Percentiles rank a stretch among this genome's conserved stretches.
phyloP scores from a whole-genome alignment of 257 asterid genomes.

The Asclepias syriaca region DNA sequence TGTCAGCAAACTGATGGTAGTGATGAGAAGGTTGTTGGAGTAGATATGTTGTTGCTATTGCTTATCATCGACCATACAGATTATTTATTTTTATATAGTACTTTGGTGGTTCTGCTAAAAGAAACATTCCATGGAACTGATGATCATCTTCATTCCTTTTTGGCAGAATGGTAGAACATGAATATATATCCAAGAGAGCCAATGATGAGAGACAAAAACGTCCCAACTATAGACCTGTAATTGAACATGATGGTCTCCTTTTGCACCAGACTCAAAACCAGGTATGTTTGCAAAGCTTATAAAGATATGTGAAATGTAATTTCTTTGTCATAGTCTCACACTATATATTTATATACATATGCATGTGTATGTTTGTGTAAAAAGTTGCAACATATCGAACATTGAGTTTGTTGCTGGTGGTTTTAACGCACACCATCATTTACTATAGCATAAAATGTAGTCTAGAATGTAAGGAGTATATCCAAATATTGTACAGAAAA shows the following conservation, averaged over 20 bases:
- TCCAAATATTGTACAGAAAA: not conserved
- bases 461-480: not conserved
- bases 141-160: not conserved
- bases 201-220: slow-evolving; percentile 62
- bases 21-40: not conserved
- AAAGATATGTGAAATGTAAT: not conserved
- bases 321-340: not conserved
- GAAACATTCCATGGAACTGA: not conserved
- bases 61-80: slow-evolving; percentile 1
- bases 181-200: slow-evolving; percentile 51
- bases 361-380: too few species aligned
- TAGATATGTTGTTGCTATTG: not conserved
- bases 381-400: not conserved
- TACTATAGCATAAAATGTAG: not conserved
- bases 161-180: slow-evolving; percentile 65
- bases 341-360: too few species aligned
- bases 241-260: slow-evolving; percentile 75
- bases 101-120: not conserved
- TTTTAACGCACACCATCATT: not conserved
- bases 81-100: not conserved
- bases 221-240: slow-evolving; percentile 57
- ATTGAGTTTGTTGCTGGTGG: not conserved
- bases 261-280: slow-evolving; percentile 54
- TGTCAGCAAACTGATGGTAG: not conserved
- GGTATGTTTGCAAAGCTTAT: slow-evolving; percentile 34